A percentile compares a stretch with the other conserved stretches of the same genome.
phyloP scores from a whole-genome alignment of 768 basidiomycete species.

The Calocera viscosa region DNA sequence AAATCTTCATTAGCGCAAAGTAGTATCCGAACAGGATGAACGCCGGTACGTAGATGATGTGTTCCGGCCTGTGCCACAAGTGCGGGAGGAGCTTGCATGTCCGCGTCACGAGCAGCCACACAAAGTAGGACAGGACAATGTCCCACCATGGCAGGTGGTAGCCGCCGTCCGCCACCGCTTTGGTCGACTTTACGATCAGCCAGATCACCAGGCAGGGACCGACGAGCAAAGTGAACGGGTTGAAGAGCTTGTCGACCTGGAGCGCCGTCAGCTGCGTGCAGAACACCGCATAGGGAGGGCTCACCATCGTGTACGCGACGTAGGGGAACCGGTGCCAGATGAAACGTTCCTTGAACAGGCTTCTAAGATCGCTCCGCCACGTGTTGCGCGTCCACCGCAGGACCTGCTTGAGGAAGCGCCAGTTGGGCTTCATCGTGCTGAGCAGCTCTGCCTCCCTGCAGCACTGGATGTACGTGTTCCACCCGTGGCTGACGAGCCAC shows the following conservation, averaged over 20 bases:
- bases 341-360: conserved; percentile 75
- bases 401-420: conserved; percentile 90
- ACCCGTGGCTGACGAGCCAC: conserved; percentile 94
- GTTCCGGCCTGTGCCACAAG: conserved; percentile 61
- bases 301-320: conserved; percentile 75
- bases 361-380: conserved; percentile 80
- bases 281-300: conserved; percentile 17
- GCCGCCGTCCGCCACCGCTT: conserved; percentile 50
- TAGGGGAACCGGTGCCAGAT: conserved; percentile 82
- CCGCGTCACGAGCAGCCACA: conserved; percentile 33
- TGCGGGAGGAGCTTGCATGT: conserved; percentile 62
- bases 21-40: conserved; percentile 88
- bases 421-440: conserved; percentile 93
- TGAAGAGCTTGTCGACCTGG: conserved; percentile 73
- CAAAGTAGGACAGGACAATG: conserved; percentile 26
- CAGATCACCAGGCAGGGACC: conserved; percentile 69
- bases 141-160: conserved; percentile 74
- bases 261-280: background rate
- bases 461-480: conserved; percentile 86
- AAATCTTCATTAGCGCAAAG: conserved; percentile 89
- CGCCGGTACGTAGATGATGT: conserved; percentile 72
- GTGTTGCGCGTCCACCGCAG: conserved; percentile 89
- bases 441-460: conserved; percentile 73
- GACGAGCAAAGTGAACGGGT: conserved; percentile 72
- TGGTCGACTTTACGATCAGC: conserved; percentile 68